phyloP scores from a whole-genome alignment of 139 green algal genomes.

The Dunaliella primolecta region DNA sequence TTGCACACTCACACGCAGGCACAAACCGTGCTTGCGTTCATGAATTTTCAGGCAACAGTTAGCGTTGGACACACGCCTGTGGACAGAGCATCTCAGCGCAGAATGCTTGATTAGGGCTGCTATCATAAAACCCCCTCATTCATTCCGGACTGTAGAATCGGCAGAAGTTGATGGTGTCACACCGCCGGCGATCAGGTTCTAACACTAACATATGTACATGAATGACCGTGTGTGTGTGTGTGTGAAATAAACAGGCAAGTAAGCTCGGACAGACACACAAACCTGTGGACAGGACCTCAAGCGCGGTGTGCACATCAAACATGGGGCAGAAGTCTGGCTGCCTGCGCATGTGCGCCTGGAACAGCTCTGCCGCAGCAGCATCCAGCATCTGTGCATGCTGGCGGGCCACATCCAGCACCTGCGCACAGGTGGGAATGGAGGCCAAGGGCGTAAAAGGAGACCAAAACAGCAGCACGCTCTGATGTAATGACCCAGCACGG shows the following conservation, averaged over 20 bases:
- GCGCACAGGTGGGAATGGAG: too few relatives aligned
- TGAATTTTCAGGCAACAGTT: too few relatives aligned
- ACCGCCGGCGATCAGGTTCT: too few relatives aligned
- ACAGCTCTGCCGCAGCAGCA: conserved; percentile 18
- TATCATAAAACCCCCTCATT: too few relatives aligned
- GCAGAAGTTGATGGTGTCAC: neutral
- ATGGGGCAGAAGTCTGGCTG: conserved; percentile 26
- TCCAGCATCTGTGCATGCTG: conserved; percentile 32
- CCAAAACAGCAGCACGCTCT: too few relatives aligned
- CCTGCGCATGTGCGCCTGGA: neutral
- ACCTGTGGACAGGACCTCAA: conserved; percentile 45
- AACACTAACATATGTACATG: neutral
- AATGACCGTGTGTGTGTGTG: neutral
- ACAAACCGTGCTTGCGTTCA: too few relatives aligned
- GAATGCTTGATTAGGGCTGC: too few relatives aligned
- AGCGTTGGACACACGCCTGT: too few relatives aligned
- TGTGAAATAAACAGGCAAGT: neutral
- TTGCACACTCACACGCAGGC: neutral
- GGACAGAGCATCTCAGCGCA: too few relatives aligned
- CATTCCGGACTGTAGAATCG: neutral
- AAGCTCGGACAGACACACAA: neutral
- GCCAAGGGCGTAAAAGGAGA: too few relatives aligned
- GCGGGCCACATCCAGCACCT: conserved; percentile 31
- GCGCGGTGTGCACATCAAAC: conserved; percentile 41
- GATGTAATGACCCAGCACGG: too few relatives aligned